Evolutionary conservation across 495 filamentous ascomycete species (phyloP).

Genomic region (Entonaema liquescens): DNA sequence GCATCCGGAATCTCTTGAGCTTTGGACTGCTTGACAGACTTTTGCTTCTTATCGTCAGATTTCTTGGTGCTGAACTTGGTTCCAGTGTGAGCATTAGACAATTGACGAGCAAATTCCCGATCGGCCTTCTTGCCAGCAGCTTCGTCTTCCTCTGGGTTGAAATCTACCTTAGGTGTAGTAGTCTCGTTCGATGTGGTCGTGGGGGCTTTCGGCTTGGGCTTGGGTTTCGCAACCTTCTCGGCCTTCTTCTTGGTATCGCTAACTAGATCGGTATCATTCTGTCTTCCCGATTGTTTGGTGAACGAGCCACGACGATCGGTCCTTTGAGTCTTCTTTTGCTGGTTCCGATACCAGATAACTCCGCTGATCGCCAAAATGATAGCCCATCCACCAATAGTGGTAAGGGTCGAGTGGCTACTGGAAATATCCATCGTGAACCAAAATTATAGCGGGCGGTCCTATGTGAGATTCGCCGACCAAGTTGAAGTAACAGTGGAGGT

Average conservation of each 20-base stretch:
- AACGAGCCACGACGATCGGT: slow-evolving; percentile 38
- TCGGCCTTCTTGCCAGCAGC: slow-evolving; percentile 66
- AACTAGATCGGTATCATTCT: slow-evolving; percentile 46
- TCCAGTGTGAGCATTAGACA: slow-evolving; percentile 71
- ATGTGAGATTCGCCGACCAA: slow-evolving; percentile 11
- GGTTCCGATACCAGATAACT: slow-evolving; percentile 39
- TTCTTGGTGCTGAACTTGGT: slow-evolving; percentile 63
- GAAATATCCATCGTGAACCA: slow-evolving; percentile 52
- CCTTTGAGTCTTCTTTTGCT: slow-evolving; percentile 54
- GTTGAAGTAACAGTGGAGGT: slow-evolving; percentile 5
- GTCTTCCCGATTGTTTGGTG: slow-evolving; percentile 44
- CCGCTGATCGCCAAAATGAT: slow-evolving; percentile 63
- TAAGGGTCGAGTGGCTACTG: slow-evolving; percentile 47
- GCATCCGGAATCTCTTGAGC: slow-evolving; percentile 53
- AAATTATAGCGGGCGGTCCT: slow-evolving; percentile 1
- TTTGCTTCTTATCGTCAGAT: slow-evolving; percentile 67
- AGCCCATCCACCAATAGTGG: slow-evolving; percentile 64
- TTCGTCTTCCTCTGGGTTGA: slow-evolving; percentile 41
- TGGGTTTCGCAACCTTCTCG: slow-evolving; percentile 42
- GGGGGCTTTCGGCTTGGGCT: slow-evolving; percentile 44
- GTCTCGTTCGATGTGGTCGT: slow-evolving; percentile 28
- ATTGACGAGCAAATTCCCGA: slow-evolving; percentile 76
- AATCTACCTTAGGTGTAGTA: slow-evolving; percentile 22
- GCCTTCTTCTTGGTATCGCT: slow-evolving; percentile 43
- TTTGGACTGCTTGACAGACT: slow-evolving; percentile 64